Evolutionary conservation across 805 yeast species (phyloP), one percentile per base, ranked within the genome.

Genomic region (Kluyveromyces aestuarii): DNA sequence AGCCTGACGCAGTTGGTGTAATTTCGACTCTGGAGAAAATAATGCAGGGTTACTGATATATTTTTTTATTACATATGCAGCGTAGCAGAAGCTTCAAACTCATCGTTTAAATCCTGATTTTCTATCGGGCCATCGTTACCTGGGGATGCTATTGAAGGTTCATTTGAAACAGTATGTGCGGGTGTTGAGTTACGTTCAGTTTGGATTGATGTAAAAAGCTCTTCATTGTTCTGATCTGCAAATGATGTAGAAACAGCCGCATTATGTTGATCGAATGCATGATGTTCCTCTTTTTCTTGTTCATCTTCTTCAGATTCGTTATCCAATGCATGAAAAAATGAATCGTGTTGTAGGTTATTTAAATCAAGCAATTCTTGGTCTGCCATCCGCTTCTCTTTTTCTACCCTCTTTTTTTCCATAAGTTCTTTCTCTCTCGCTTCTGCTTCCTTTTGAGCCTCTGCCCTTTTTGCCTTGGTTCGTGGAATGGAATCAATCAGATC

Each of bases 341-440:
- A 69, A 47, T 67, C 69, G 35, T 63, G 62, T 25, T 61, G 62
- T 33, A 59, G 59, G 17, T 58, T 52, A 18, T 53, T 62, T 41
- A 59, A 49, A 45, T 60, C 54, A 11, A 53, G 48, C 54, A 61
- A 58, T 45, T 59, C 64, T 38, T 51, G 48, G 17, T 53, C 59
- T 37, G 48, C 55, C 35, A 62, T 62, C 55, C 62, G 69, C 45
- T 51, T 53, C 37, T 54, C 59, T 30, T 63, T 57, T 41, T 58
- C 57, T 38, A 53, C 55, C 30, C 52, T 49, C 48, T 64, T 68
- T 51, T 60, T 56, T 50, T 61, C 67, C 47, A 66, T 67, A 36
- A 72, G 69, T 1, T 51, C 48, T 30, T 58, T 57, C 51, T 63
- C 64, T 45, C 62, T 67, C 50, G 52, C 54, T 43, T 69, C 72